Base-by-base conservation (phyloP, 441 rosid genomes). In the Metrosideros polymorpha region DNA sequence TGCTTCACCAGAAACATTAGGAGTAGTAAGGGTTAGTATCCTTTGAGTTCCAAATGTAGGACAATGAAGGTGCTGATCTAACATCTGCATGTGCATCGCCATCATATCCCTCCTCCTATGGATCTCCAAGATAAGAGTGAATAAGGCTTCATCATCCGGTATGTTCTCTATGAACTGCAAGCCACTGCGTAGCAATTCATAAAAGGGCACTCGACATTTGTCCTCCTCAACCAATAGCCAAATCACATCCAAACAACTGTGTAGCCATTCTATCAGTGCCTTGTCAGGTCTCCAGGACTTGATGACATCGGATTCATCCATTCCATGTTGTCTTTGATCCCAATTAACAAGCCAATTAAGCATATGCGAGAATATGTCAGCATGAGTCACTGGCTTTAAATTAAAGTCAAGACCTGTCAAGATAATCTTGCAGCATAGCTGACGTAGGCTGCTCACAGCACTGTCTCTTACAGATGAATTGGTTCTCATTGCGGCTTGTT, bases 1-100 rank as follows among this genome's bases (percentile, higher is more conserved):
- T 61, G 92, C 92, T 92, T 98, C 99, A 71, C 91, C 95, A 45
- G 98, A 92, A 89, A 93, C 89, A 89, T 91, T 95, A 66, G 96
- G 93, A 89, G 94, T 92, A 85, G 94, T 90, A 63, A 92, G 97
- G 30, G 97, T 91, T 85, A 93, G 86, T 87, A 95, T 90, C 88
- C 99, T 94, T 89, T 94, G 98, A 83, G 99, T 95, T 76, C 99
- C 99, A 94, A 96, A 95, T 42, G 99, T 92, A 83, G 99, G 98
- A 90, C 98, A 96, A 90, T 98, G 98, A 87, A 98, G 99, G 89
- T 96, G 99, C 86, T 96, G 99, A 89, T 95, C 99, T 90, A 98
- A 88, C 99, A 98, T 98, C 85, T 94, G 96, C 99, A 96, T 98
- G 89, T 98, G 98, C 98, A 92, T 92, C 45, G 99, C 99, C 98